These are phyloP conservation scores for Botrytis medusae DNA, from an alignment of 2,329 filamentous ascomycete genomes.

Conservation along the genomic window DNA sequence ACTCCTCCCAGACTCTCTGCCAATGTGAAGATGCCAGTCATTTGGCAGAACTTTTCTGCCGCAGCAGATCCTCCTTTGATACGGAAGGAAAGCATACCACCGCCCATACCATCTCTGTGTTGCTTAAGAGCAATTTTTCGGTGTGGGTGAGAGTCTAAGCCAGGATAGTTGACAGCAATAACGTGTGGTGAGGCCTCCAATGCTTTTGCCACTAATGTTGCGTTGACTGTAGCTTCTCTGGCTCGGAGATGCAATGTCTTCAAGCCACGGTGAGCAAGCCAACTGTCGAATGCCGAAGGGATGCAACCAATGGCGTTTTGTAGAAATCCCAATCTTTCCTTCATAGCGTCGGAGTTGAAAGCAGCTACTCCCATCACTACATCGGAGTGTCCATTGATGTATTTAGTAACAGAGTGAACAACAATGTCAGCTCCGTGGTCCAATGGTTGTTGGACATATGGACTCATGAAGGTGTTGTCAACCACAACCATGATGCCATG, in stretches of 20 bases:
- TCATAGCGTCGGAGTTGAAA: conserved; percentile 83
- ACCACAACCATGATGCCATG: conserved; percentile 95
- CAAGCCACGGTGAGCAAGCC: conserved; percentile 94
- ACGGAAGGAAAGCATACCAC: conserved; percentile 96
- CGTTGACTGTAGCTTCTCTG: conserved; percentile 80
- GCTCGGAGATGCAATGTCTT: conserved; percentile 96
- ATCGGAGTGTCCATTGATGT: conserved; percentile 96
- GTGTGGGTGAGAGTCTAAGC: conserved; percentile 83
- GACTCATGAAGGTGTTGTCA: conserved; percentile 97
- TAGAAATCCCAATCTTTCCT: conserved; percentile 78
- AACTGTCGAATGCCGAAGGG: conserved; percentile 92
- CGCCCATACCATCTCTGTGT: conserved; percentile 90
- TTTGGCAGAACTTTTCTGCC: conserved; percentile 88
- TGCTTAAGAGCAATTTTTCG: conserved; percentile 82
- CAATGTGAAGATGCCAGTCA: conserved; percentile 85
- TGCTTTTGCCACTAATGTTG: conserved; percentile 70
- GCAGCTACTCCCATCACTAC: conserved; percentile 97
- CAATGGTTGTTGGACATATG: conserved; percentile 95
- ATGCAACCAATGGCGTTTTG: conserved; percentile 98
- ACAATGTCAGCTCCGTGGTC: conserved; percentile 95
- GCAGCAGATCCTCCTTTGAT: conserved; percentile 82
- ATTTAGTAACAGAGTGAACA: conserved; percentile 96
- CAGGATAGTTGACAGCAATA: conserved; percentile 92
- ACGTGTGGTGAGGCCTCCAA: conserved; percentile 81
- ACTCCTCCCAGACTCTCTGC: conserved; percentile 92